Evolutionary conservation across 2,329 filamentous ascomycete genomes (phyloP), one percentile per base, ranked within the genome.

Genomic region (Diaporthe vexans): DNA sequence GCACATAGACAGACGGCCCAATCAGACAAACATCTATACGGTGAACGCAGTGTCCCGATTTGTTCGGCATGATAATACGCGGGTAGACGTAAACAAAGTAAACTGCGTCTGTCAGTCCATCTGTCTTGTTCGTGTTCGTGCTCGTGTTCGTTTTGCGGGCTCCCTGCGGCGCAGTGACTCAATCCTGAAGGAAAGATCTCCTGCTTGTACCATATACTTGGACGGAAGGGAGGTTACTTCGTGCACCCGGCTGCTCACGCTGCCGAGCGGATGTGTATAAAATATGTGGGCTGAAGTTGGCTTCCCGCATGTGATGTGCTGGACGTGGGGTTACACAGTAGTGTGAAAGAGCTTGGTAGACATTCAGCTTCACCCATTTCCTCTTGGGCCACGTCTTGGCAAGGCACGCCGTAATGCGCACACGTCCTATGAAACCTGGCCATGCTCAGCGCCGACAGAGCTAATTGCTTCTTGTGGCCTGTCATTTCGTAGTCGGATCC

Each of bases 161-260:
- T 54, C 17, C n/a, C 29, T 48, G 37, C 29, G 33, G 63, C 29
- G 52, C 63, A 13, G 4, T 13, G 19, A 40, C 21, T 52, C 13
- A 40, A 13, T 52, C 21, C 8, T 4, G 63, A 40, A 40, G 40
- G 40, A 24, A 40, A 17, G 10, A n/a, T 43, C 29, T 19, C 29
- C 15, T 43, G 15, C 4, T 37, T 37, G 46, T 37, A 26, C 46
- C 24, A 19, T 6, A 26, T 52, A 54, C 33, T 21, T 67, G 35
- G 29, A 3, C 9, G 10, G 13, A n/a, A 5, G 21, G 7, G 4
- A 37, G 11, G 48, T 68, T 26, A 54, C 48, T 54, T 54, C n/a
- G 63, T 54, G 63, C n/a, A 54, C 40, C 46, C 63, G 48, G 63
- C 63, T 68, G n/a, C n/a, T 8, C 5, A 10, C 11, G 48, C 33